phyloP scores from a whole-genome alignment of 148 eudicot species.

The Vaccinium vitisidaea region DNA sequence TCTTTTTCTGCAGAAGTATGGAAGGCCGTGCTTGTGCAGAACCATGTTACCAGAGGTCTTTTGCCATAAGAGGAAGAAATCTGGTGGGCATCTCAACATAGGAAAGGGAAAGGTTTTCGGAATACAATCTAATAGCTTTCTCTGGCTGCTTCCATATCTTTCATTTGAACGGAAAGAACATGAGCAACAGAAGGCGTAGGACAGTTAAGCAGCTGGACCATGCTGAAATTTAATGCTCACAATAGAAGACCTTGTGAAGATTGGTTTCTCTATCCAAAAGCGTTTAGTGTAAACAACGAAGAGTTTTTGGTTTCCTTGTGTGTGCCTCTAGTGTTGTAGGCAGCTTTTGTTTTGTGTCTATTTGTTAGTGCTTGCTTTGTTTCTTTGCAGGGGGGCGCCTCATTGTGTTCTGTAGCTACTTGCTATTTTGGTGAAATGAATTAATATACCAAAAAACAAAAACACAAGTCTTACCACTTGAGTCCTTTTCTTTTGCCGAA shows the following conservation, averaged over 20 bases:
- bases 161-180: not conserved
- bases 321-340: not conserved
- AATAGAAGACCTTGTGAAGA: not conserved
- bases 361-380: not conserved
- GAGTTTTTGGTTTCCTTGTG: not conserved
- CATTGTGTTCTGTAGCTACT: not conserved
- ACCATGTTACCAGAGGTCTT: not conserved
- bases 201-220: not conserved
- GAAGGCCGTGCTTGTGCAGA: not conserved
- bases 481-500: not conserved
- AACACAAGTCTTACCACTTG: constrained; percentile 22
- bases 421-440: not conserved
- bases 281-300: not conserved
- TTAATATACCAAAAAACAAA: not conserved
- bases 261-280: not conserved
- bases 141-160: not conserved
- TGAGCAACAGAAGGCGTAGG: not conserved
- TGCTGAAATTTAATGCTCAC: not conserved
- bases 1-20: not conserved
- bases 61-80: not conserved
- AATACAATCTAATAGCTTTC: not conserved
- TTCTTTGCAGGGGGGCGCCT: not conserved
- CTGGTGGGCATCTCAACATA: not conserved
- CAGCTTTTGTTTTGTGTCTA: not conserved
- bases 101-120: not conserved